Base-by-base conservation (phyloP, 257 asterid genomes). In the Misopates orontium region DNA sequence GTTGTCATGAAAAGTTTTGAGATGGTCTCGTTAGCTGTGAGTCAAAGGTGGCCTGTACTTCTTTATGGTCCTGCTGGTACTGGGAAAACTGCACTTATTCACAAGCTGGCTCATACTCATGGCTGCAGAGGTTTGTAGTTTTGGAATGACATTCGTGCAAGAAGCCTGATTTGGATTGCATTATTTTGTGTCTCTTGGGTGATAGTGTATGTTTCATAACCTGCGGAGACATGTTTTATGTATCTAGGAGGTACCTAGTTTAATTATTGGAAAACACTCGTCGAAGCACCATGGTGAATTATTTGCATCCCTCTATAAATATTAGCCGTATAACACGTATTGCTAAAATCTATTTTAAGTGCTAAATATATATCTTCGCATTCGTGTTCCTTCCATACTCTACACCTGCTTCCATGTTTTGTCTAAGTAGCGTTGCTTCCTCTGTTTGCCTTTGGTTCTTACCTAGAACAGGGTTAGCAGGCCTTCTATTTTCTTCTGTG, bases 1-100 rank as follows among this genome's bases (percentile, higher is more conserved):
- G 78, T 84, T 50, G 69, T 86, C 73, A 75, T 62, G 56, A 85
- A 81, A 79, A 74, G 92, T 75, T 85, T 79, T 84, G 89, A 86
- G 86, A 84, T 90, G 96, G 90, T 86, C 62, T 73, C 78, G 44
- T 69, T 88, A 71, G 97, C 97, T 47, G 83, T 90, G 77, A 88
- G 84, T 79, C 95, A 94, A 76, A 83, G 95, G 68, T 88, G 96
- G 95, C 97, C 99, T 52, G 93, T 94, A 75, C 97, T 94, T 78
- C 87, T 94, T 41, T 85, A 85, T 71, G 97, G 99, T 56, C 96
- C 96, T 31, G 81, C 96, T 60, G 97, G 99, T 72, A 62, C 85
- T 61, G 99, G 99, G 71, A 94, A 94, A 82, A 86, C 96, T 66
- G 86, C 97, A 45, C 78, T 88, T 42, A 73, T 90, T 72, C 63